Conservation (phyloP, 345 rosid genomes). For the Combretum micranthum region DNA sequence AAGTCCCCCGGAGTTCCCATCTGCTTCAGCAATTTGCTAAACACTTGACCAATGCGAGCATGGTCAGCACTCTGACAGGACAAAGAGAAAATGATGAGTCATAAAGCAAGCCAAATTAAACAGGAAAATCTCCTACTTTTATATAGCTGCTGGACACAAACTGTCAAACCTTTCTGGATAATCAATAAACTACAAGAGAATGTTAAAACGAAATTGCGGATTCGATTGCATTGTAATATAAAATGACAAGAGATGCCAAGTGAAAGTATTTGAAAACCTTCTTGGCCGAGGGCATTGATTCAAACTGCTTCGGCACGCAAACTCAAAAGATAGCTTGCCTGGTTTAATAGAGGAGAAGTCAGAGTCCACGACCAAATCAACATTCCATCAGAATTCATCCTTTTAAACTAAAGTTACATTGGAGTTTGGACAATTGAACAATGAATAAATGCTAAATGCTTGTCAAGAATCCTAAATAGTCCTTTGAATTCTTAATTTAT, state of each 20-base stretch:
- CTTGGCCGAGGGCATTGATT: slow-evolving; percentile 21
- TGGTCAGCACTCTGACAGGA: slow-evolving; percentile 41
- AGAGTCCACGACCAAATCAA: no score
- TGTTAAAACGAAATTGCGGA: not conserved
- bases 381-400: no score
- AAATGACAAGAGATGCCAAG: not conserved
- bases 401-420: no score
- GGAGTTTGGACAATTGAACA: no score
- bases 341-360: no score
- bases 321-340: no score
- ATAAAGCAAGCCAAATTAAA: not conserved
- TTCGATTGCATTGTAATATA: not conserved
- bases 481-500: no score
- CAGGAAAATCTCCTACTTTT: not conserved
- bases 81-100: slow-evolving; percentile 12
- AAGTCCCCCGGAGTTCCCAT: slow-evolving; percentile 65
- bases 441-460: no score
- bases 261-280: slow-evolving; percentile 12
- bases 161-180: not conserved
- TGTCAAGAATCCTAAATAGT: no score
- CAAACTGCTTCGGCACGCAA: slow-evolving; percentile 3
- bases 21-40: slow-evolving; percentile 51
- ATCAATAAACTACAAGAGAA: not conserved
- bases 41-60: slow-evolving; percentile 39
- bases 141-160: slow-evolving; percentile 2